Evolutionary conservation across 1,139 yeast species (phyloP).

Genomic region (Kodamaea arcana): DNA sequence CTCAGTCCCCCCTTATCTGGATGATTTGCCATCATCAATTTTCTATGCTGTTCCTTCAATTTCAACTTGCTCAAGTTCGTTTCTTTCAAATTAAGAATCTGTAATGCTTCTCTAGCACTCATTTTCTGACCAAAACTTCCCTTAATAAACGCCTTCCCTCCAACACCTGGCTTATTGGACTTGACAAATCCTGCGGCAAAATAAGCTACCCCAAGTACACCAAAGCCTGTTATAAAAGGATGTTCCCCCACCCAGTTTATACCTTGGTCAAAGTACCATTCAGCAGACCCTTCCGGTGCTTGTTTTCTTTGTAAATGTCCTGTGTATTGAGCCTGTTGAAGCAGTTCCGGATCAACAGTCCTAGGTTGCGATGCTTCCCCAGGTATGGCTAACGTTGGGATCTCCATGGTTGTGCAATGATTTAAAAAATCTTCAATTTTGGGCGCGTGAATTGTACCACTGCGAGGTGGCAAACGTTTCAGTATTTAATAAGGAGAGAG

Average conservation of each 20-base stretch:
- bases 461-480: too few species aligned
- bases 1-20: slow-evolving; percentile 99
- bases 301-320: slow-evolving; percentile 40
- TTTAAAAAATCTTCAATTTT: too few species aligned
- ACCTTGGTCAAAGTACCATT: slow-evolving; percentile 66
- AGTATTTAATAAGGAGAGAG: too few species aligned
- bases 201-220: slow-evolving; percentile 63
- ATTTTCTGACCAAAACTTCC: slow-evolving; percentile 91
- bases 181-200: slow-evolving; percentile 67
- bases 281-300: slow-evolving; percentile 50
- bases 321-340: slow-evolving; percentile 24
- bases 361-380: slow-evolving; percentile 38
- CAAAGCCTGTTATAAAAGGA: slow-evolving; percentile 71
- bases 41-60: slow-evolving; percentile 88
- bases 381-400: slow-evolving; percentile 58
- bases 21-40: slow-evolving; percentile 83
- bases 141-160: slow-evolving; percentile 67
- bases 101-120: slow-evolving; percentile 88
- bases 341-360: slow-evolving; percentile 11
- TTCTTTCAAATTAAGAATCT: slow-evolving; percentile 80
- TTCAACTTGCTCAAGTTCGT: slow-evolving; percentile 69
- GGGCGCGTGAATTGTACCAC: too few species aligned
- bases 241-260: slow-evolving; percentile 66
- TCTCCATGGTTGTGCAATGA: slow-evolving; percentile 30
- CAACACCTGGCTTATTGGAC: slow-evolving; percentile 66